Evolutionary conservation across 75 land plant species (phyloP).

Genomic region (Chamaecyparis obtusa): DNA sequence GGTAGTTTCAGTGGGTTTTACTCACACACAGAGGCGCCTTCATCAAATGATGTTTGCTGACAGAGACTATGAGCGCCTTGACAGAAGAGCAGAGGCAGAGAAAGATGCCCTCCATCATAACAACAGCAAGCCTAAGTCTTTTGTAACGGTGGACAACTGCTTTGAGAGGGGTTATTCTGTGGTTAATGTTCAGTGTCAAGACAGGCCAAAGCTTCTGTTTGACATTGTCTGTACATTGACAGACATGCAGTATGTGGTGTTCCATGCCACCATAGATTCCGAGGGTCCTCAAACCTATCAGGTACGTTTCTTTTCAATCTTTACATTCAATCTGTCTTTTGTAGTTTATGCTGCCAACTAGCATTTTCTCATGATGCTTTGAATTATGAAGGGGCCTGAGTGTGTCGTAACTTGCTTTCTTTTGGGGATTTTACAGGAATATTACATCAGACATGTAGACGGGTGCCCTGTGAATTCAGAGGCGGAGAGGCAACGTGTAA

Average conservation of each 20-base stretch:
- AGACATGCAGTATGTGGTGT: constrained; percentile 93
- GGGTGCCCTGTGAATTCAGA: constrained; percentile 78
- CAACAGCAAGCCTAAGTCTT: constrained; percentile 9
- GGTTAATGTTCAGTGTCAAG: constrained; percentile 72
- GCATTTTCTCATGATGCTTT: neutral
- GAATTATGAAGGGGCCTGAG: too few species aligned
- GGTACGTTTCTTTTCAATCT: constrained; percentile 21
- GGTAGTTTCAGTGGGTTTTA: constrained; percentile 37
- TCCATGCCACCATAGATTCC: constrained; percentile 76
- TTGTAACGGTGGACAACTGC: constrained; percentile 66
- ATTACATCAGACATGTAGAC: constrained; percentile 77
- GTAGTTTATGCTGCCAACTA: too few species aligned
- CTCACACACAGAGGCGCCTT: constrained; percentile 64
- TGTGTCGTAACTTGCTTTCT: neutral
- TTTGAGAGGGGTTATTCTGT: constrained; percentile 74
- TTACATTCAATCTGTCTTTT: neutral
- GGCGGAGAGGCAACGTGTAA: constrained; percentile 66
- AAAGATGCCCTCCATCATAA: neutral
- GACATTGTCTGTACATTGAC: constrained; percentile 95
- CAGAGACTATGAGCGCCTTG: constrained; percentile 49
- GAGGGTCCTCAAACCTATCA: constrained; percentile 45
- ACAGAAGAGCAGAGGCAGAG: neutral
- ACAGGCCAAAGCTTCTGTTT: constrained; percentile 88
- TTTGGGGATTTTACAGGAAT: constrained; percentile 53
- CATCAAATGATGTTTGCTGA: constrained; percentile 79